Evolutionary conservation across 371 early-diverging fungal species (phyloP).

Genomic region (Cokeromyces recurvatus): DNA sequence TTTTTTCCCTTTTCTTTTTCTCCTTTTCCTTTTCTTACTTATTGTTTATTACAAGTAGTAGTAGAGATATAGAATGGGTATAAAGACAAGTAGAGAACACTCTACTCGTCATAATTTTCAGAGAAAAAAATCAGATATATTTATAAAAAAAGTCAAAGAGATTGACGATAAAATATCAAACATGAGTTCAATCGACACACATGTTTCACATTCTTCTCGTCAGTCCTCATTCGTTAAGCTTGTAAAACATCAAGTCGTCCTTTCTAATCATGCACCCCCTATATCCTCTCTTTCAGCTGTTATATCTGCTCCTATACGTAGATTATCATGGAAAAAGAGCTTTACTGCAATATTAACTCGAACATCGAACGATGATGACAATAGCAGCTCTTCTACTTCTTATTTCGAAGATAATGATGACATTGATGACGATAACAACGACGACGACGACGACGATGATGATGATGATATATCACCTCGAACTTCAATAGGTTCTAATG

Average conservation of each 20-base stretch:
- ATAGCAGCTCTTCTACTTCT: conserved; percentile 10
- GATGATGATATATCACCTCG: conserved; percentile 7
- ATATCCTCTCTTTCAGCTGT: conserved; percentile 17
- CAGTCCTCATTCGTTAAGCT: conserved; percentile 6
- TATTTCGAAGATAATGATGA: conserved; percentile 9
- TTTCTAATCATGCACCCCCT: conserved; percentile 22
- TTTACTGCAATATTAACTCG: conserved; percentile 1
- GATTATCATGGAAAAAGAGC: conserved; percentile 16
- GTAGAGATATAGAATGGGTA: conserved; percentile 9
- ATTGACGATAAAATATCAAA: too few relatives aligned
- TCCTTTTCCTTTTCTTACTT: conserved; percentile 1
- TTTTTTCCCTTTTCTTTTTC: not conserved
- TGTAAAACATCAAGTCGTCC: conserved; percentile 20
- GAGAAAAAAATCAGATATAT: too few relatives aligned
- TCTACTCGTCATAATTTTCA: conserved; percentile 1
- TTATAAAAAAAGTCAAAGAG: too few relatives aligned
- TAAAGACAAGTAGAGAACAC: conserved; percentile 12
- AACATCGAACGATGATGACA: conserved; percentile 1
- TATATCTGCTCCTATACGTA: conserved; percentile 2
- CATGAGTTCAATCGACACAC: too few relatives aligned
- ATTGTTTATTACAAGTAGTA: not conserved
- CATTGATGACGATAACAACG: too few relatives aligned
- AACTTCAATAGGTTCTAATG: conserved; percentile 12
- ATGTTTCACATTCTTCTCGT: conserved; percentile 7
- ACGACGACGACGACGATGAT: conserved; percentile 15